These are phyloP conservation scores for Kodamaea restingae DNA, from an alignment of 805 yeast species.

Conservation along the genomic window DNA sequence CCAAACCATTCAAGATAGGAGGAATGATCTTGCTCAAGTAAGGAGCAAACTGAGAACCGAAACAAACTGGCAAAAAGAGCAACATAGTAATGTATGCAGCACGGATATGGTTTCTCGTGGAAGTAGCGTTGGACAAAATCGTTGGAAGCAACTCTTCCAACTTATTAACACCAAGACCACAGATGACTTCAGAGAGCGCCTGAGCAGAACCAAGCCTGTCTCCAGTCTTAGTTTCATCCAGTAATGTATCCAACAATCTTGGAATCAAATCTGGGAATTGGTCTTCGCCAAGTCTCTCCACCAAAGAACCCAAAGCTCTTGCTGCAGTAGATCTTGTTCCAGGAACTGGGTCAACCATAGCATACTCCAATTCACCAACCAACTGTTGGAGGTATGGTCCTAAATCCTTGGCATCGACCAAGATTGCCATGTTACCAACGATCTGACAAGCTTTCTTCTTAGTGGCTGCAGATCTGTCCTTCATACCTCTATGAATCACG, in stretches of 20 bases:
- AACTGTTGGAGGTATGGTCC: constrained; percentile 76
- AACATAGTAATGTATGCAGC: constrained; percentile 91
- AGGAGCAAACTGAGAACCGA: constrained; percentile 88
- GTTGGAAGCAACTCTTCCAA: constrained; percentile 85
- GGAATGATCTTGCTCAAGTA: constrained; percentile 82
- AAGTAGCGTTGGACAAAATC: constrained; percentile 67
- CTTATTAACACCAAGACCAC: constrained; percentile 84
- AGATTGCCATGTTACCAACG: constrained; percentile 97
- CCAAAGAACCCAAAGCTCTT: constrained; percentile 92
- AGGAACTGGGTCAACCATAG: constrained; percentile 99
- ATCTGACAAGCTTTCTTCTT: constrained; percentile 95
- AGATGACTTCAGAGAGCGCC: constrained; percentile 88
- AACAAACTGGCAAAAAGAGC: constrained; percentile 88
- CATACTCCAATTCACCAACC: constrained; percentile 78
- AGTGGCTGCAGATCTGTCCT: constrained; percentile 87
- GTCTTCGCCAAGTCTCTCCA: constrained; percentile 94
- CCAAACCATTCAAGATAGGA: constrained; percentile 87
- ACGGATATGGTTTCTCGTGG: constrained; percentile 66
- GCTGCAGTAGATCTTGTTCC: constrained; percentile 96
- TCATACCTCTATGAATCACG: constrained; percentile 93
- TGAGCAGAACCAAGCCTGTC: constrained; percentile 97
- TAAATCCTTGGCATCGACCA: constrained; percentile 85
- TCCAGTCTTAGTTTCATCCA: constrained; percentile 76
- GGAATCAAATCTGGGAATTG: constrained; percentile 90
- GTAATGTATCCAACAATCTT: constrained; percentile 66